A percentile compares a stretch with the other conserved stretches of the same genome.
Evolutionary conservation across 345 rosid species (phyloP).

Genomic region (Salix caprea): DNA sequence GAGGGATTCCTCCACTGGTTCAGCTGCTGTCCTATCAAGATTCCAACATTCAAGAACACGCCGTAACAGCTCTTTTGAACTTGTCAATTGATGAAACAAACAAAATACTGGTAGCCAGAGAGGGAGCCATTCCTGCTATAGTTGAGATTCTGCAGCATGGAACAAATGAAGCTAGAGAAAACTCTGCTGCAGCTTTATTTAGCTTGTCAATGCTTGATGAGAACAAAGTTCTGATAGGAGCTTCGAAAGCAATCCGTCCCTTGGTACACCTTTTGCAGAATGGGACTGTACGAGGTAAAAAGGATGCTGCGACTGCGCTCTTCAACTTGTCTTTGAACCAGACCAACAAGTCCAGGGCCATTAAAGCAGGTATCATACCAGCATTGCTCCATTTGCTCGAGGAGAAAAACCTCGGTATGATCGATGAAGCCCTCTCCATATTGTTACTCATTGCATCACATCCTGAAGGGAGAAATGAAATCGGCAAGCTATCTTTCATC

Average conservation of each 20-base stretch:
- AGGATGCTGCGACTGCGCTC: constrained; percentile 68
- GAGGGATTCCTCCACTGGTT: constrained; percentile 47
- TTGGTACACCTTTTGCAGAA: constrained; percentile 43
- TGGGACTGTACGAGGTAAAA: constrained; percentile 57
- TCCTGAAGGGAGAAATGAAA: constrained; percentile 36
- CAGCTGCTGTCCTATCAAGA: constrained; percentile 46
- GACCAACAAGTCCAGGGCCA: constrained; percentile 51
- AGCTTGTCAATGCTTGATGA: constrained; percentile 59
- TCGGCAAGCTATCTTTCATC: constrained; percentile 38
- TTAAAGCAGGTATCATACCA: constrained; percentile 47
- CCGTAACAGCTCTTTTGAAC: constrained; percentile 63
- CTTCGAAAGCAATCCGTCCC: constrained; percentile 50
- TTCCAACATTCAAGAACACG: constrained; percentile 48
- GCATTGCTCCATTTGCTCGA: constrained; percentile 43
- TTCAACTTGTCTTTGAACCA: constrained; percentile 55
- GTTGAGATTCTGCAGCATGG: constrained; percentile 46
- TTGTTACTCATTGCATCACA: constrained; percentile 46
- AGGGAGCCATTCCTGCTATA: constrained; percentile 54
- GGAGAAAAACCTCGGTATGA: constrained; percentile 48
- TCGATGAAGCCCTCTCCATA: constrained; percentile 64
- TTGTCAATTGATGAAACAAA: constrained; percentile 53
- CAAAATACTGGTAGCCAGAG: constrained; percentile 48
- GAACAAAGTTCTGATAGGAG: constrained; percentile 51
- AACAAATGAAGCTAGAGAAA: constrained; percentile 49
- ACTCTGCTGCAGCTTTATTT: constrained; percentile 57